Evolutionary conservation across 352 stramenopile genomes (phyloP), one percentile per base, ranked within the genome.

Genomic region (Aphanomyces euteiches): DNA sequence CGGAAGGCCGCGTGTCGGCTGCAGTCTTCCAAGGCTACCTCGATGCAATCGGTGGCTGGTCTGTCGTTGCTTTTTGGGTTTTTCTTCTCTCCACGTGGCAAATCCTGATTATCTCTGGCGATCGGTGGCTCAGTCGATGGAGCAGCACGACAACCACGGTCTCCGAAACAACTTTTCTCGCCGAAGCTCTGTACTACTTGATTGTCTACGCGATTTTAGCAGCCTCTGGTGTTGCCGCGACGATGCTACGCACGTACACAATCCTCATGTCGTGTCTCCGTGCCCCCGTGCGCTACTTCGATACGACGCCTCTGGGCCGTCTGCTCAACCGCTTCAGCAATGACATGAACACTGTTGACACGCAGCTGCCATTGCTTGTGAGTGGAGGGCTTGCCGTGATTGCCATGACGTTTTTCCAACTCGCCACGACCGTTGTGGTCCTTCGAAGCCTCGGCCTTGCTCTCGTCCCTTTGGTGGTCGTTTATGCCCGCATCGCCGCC

Each of bases 281-380:
- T 8, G 93, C 94, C 17, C 92, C 92, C 21, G 84, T 98, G 73
- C 72, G 84, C 36, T 98, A 98, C 75, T 98, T 98, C 75, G 93
- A 98, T 77, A 90, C 88, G 7, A 97, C 96, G 66, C 94, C 92
- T 6, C 77, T 92, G 19, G 91, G 89, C 6, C 81, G 90, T 43
- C 92, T 98, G 28, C 40, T 98, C 7, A 97, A 95, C 69, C 82
- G 95, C 6, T 98, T 97, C 77, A 79, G 79, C 41, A 90, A 89
- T 15, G 93, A 98, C 77, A 95, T 98, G 73, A 90, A 96, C 64
- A 96, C 89, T 56, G 78, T 98, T 60, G 94, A 98, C 83, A 80
- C 95, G 5, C 83, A 96, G 19, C 59, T 95, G 34, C 80, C 85
- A 48, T 78, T 86, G 50, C 75, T 79, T 15, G 77, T 80, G 69